phyloP scores from a whole-genome alignment of 805 yeast genomes.

The Torulaspora delbrueckii region DNA sequence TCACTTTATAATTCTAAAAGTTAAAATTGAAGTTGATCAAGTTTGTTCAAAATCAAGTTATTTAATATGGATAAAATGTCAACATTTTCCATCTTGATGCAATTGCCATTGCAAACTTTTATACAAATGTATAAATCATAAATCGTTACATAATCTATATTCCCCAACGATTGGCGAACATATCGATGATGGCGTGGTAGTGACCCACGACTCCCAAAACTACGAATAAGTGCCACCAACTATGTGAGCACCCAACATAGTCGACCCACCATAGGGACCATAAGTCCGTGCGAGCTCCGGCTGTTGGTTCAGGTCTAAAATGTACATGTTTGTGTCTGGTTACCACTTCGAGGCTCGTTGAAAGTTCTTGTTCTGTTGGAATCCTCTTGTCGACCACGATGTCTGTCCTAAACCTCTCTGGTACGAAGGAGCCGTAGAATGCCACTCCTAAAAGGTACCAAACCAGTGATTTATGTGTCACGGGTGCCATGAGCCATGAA shows the following conservation, averaged over 20 bases:
- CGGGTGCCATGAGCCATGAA: slow-evolving; percentile 55
- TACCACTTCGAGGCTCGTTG: slow-evolving; percentile 30
- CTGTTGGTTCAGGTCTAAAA: slow-evolving; percentile 41
- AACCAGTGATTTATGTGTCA: slow-evolving; percentile 56
- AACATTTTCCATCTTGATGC: too few species aligned
- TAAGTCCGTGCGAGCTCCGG: slow-evolving; percentile 26
- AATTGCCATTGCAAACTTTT: too few species aligned
- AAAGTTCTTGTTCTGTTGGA: slow-evolving; percentile 36
- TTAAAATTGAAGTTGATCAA: too few species aligned
- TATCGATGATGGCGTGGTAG: slow-evolving; percentile 68
- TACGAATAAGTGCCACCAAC: slow-evolving; percentile 91
- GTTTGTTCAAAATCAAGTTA: too few species aligned
- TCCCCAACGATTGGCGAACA: slow-evolving; percentile 48
- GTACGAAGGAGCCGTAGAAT: slow-evolving; percentile 81
- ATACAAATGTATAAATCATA: slow-evolving; percentile 4
- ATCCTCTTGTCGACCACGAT: slow-evolving; percentile 46
- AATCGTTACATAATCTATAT: not conserved
- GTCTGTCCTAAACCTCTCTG: slow-evolving; percentile 82
- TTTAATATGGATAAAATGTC: too few species aligned
- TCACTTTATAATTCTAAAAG: too few species aligned
- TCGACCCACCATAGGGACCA: slow-evolving; percentile 80
- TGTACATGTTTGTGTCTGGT: slow-evolving; percentile 34
- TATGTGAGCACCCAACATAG: slow-evolving; percentile 71
- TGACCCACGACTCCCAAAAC: slow-evolving; percentile 87
- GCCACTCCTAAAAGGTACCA: slow-evolving; percentile 81